Evolutionary conservation across 306 rosid species (phyloP), one percentile per base, ranked within the genome.

Genomic region (Canavalia ensiformis): DNA sequence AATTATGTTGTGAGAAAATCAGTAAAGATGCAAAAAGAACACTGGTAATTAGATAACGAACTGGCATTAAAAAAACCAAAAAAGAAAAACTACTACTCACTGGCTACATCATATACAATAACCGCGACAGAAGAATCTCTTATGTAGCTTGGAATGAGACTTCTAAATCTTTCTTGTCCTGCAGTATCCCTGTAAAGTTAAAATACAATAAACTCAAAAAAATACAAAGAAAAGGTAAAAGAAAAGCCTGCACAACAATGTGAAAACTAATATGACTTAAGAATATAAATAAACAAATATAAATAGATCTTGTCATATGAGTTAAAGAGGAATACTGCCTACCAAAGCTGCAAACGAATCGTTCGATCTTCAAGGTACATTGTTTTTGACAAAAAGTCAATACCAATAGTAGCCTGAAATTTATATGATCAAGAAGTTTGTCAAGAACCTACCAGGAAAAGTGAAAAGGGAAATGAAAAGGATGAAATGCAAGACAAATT

Each of bases 81-180:
- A 3, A 8, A 11, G 9, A 62, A 10, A n/a, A 2, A 65, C 50
- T 6, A 65, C 6, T 18, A 65, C 71, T 65, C 31, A 65, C 71
- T 65, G 71, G 50, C 71, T 13, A 39, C 71, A 65, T 65, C 50
- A 7, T 63, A 35, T 7, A 65, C 71, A 65, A 39, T 3, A n/a
- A 65, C 49, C 18, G 71, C 71, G 41, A 65, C 71, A 65, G 71
- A 65, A 39, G 71, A 65, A 65, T 65, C 50, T 65, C 71, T 65
- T 39, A 39, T 65, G 50, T 65, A 65, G 12, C 71, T 65, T 65
- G 71, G 50, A n/a, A 65, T 39, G 50, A 39, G 50, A 65, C 71
- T 65, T 65, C 71, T 65, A 41, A 62, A 39, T 65, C 50, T 65
- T 65, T 65, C 71, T 65, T 39, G 71, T 45, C 69, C 71, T 65